Base-by-base conservation (phyloP, 2,329 filamentous ascomycete genomes). In the Talaromyces verruculosus region DNA sequence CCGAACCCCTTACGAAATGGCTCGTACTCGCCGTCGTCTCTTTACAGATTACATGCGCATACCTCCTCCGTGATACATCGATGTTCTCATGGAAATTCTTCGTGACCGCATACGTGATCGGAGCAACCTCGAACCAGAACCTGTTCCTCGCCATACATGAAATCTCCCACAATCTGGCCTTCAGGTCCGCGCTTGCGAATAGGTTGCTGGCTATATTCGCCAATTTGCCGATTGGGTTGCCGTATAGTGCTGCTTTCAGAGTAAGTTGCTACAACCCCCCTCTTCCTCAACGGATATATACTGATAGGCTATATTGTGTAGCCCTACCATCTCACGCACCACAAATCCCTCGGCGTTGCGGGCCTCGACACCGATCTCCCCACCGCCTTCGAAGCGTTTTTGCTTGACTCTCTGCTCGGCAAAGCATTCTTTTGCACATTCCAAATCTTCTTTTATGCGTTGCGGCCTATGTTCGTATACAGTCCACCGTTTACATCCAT, bases 401-500 rank as follows among this genome's bases (percentile, higher is more conserved):
- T 99, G 77, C 89, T 99, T 73, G 91, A 99, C 83, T 97, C 81
- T 7, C 89, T 99, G 72, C 87, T 94, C 19, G 95, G 95, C 78
- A 99, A 99, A 82, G 90, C 95, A 71, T 99, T 99, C 84, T 99
- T 99, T 86, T 94, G 91, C 82, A 99, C 95, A 71, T 99, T 97
- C 83, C 95, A 99, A 81, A 97, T 99, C 79, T 87, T 99, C 77
- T 99, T 99, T 86, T 99, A 99, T 83, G 95, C 95, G 73, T 80
- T 99, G 61, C 91, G 95, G 17, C 95, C 95, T 68, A 97, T 98
- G 90, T 89, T 93, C 80, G 87, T 99, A 72, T 97, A 97, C 85
- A 87, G 88, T 72, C 85, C 98, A 5, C 92, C 94, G 43, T 87
- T 98, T 77, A 97, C 94, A 62, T 85, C 85, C 74, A 88, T 97